Base-by-base conservation (phyloP, 2,329 filamentous ascomycete genomes). In the Aspergillus persii region DNA sequence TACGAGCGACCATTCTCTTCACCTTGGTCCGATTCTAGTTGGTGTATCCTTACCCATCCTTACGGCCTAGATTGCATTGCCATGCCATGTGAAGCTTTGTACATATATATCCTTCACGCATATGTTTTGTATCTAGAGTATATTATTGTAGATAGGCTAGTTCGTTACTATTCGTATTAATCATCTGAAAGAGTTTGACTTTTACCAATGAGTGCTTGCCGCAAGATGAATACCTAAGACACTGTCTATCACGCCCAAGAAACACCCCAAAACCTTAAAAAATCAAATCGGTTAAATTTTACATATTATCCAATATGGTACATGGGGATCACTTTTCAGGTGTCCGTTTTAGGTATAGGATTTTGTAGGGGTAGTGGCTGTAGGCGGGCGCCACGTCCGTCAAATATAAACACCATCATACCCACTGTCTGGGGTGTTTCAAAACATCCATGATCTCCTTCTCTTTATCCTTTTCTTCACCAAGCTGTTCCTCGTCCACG, bases 381-480 rank as follows among this genome's bases (percentile, higher is more conserved):
- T 23, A 23, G 18, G 18, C 18, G 18, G 18, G 18, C 18, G 18
- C 18, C 18, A 23, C 18, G 18, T 23, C 18, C 18, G 18, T 23
- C 18, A 23, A 5, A 44, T 44, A 12, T 15, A 29, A 18, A 26
- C 30, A 15, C 29, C 39, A 26, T 68, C 71, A 85, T 54, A 82
- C 83, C 86, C 86, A 89, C 63, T 88, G 85, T 61, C 80, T 79
- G 3, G 86, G 86, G 66, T 84, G 81, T 74, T 80, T 84, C 63
- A 89, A 70, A 46, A 88, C 89, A 60, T 94, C 88, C 52, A 97
- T 81, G 62, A 98, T 77, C 65, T 91, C 84, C 75, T 90, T 89
- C 79, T 99, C 95, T 63, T 69, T 72, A 50, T 67, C 65, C 61
- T 72, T 74, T 30, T 76, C 73, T 31, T 75, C 69, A 11, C 64